These are phyloP conservation scores for Aspergillus viridinutans DNA, from an alignment of 2,329 filamentous ascomycete genomes.

Conservation along the genomic window DNA sequence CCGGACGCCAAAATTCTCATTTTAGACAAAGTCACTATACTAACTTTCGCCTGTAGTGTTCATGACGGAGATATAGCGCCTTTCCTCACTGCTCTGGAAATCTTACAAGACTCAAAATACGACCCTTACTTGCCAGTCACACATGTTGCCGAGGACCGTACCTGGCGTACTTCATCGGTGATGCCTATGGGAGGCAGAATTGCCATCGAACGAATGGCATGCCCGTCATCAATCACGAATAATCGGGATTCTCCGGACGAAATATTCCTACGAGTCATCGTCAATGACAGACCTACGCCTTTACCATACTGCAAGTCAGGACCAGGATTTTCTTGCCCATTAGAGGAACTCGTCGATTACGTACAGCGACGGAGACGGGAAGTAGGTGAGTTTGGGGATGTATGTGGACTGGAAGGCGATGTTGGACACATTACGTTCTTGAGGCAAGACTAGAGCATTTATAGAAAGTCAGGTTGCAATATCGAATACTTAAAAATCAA, in stretches of 20 bases:
- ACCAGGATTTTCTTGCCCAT: slow-evolving; percentile 46
- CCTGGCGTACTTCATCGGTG: slow-evolving; percentile 54
- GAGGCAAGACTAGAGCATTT: slow-evolving; percentile 34
- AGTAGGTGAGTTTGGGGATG: slow-evolving; percentile 45
- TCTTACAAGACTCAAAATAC: slow-evolving; percentile 40
- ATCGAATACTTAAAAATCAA: too few species aligned
- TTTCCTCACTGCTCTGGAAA: slow-evolving; percentile 50
- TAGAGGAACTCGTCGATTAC: slow-evolving; percentile 41
- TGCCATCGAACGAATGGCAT: slow-evolving; percentile 52
- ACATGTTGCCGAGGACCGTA: slow-evolving; percentile 41
- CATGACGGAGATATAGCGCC: slow-evolving; percentile 58
- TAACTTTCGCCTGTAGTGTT: slow-evolving; percentile 29
- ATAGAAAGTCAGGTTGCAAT: not conserved
- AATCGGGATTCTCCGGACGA: slow-evolving; percentile 16
- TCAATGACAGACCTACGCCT: slow-evolving; percentile 55
- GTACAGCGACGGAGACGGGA: slow-evolving; percentile 40
- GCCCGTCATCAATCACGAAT: slow-evolving; percentile 19
- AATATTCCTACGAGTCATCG: slow-evolving; percentile 49
- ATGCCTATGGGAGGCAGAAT: slow-evolving; percentile 56
- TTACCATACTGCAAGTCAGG: slow-evolving; percentile 46
- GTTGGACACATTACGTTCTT: slow-evolving; percentile 47
- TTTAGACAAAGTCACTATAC: not conserved
- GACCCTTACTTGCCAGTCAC: slow-evolving; percentile 44
- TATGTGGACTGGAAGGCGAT: slow-evolving; percentile 45
- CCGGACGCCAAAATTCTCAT: not conserved